These are phyloP conservation scores for Quercus dentata DNA, from an alignment of 306 rosid genomes.

Conservation along the genomic window DNA sequence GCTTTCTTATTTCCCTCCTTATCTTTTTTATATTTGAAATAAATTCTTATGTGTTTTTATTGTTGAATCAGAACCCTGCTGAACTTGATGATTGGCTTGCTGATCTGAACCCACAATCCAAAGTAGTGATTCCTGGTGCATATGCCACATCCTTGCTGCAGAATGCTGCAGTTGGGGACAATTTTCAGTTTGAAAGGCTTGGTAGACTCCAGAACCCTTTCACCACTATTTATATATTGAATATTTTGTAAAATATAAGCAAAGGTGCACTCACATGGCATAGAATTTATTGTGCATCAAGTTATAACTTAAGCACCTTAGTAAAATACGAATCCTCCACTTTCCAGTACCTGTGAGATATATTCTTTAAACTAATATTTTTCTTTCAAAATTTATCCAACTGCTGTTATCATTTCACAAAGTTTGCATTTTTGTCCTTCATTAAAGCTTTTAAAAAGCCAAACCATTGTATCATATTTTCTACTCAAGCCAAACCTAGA, in stretches of 20 bases:
- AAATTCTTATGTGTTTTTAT: not conserved
- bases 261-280: not conserved
- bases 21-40: not conserved
- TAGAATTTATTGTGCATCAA: not conserved
- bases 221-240: not conserved
- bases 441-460: not conserved
- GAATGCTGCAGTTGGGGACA: constrained; percentile 61
- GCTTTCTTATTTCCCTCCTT: not conserved
- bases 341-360: not conserved
- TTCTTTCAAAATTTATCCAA: not conserved
- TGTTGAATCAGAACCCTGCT: constrained; percentile 70
- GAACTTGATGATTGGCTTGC: constrained; percentile 95
- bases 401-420: not conserved
- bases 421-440: not conserved
- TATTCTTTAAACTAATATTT: not conserved
- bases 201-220: constrained; percentile 45
- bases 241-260: not conserved
- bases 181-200: constrained; percentile 92
- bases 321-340: not conserved
- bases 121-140: constrained; percentile 57
- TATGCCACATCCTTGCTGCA: constrained; percentile 54
- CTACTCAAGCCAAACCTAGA: not conserved
- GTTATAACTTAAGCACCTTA: not conserved
- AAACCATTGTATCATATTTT: not conserved
- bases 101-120: constrained; percentile 75